Percentiles rank a stretch among this genome's conserved stretches.
These are phyloP conservation scores for Coniochaeta ligniaria DNA, from an alignment of 2,329 filamentous ascomycete genomes.

Conservation along the genomic window DNA sequence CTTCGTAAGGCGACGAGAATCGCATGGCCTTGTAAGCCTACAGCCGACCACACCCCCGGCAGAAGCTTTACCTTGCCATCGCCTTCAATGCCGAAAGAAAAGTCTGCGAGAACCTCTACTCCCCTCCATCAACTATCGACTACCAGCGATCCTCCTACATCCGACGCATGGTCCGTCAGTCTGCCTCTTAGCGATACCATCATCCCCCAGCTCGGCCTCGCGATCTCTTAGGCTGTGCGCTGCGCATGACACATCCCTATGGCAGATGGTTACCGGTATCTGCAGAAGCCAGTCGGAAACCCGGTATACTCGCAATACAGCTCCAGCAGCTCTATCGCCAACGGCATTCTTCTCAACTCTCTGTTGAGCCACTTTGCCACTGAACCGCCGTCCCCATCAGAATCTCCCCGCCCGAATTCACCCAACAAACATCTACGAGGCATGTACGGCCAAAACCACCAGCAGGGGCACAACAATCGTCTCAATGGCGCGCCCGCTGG, in stretches of 20 bases:
- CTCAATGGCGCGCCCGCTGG: constrained; percentile 64
- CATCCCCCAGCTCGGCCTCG: background rate
- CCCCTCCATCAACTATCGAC: background rate
- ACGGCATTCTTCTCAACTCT: constrained; percentile 22
- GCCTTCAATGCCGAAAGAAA: constrained; percentile 2
- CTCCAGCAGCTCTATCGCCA: constrained; percentile 32
- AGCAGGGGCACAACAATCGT: constrained; percentile 68
- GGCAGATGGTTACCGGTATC: constrained; percentile 63
- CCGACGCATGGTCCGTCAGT: background rate
- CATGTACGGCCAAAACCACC: constrained; percentile 70
- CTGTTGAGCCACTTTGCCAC: constrained; percentile 24
- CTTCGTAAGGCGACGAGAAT: background rate
- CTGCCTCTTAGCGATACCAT: background rate
- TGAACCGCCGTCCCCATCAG: constrained; percentile 19
- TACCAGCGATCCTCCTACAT: background rate
- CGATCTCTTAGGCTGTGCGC: constrained; percentile 3
- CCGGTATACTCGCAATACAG: constrained; percentile 50
- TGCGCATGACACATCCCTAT: constrained; percentile 43
- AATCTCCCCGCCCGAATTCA: constrained; percentile 19
- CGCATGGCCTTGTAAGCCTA: background rate
- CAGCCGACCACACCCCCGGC: background rate
- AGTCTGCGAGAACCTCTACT: background rate
- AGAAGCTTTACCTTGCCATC: background rate
- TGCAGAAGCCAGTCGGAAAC: constrained; percentile 50
- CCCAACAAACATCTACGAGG: constrained; percentile 27